phyloP scores from a whole-genome alignment of 768 basidiomycete genomes.

The Rhizopogon vinicolor region DNA sequence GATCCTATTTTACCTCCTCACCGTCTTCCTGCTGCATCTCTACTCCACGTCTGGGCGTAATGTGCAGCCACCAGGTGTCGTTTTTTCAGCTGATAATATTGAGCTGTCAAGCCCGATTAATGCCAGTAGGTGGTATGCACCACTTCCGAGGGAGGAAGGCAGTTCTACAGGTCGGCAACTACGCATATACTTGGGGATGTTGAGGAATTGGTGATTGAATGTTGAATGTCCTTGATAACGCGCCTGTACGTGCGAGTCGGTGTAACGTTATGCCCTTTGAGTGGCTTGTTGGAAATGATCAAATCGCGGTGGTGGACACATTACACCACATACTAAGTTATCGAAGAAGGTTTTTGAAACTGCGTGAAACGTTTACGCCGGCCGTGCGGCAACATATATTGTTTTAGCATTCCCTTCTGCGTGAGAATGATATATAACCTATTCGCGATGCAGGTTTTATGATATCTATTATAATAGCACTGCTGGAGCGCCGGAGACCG shows the following conservation, averaged over 20 bases:
- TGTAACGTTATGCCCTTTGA: background rate
- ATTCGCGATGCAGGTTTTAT: too few relatives aligned
- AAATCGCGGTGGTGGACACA: too few relatives aligned
- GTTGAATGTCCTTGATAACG: background rate
- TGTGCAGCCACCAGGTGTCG: slow-evolving; percentile 13
- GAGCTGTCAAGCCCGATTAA: slow-evolving; percentile 32
- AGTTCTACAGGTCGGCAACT: slow-evolving; percentile 1
- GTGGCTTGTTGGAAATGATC: too few relatives aligned
- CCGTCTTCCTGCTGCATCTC: slow-evolving; percentile 64
- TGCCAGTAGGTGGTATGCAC: slow-evolving; percentile 59
- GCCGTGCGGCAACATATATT: too few relatives aligned
- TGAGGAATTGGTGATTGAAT: slow-evolving; percentile 28
- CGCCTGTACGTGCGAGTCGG: too few relatives aligned
- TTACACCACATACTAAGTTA: too few relatives aligned
- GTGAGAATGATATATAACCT: too few relatives aligned
- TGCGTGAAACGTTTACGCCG: too few relatives aligned
- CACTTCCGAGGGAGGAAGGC: slow-evolving; percentile 42
- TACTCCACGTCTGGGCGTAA: slow-evolving; percentile 63
- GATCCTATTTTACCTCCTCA: slow-evolving; percentile 74
- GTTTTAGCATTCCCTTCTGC: too few relatives aligned
- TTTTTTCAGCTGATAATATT: slow-evolving; percentile 33
- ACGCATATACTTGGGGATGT: slow-evolving; percentile 51
- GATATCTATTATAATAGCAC: too few relatives aligned
- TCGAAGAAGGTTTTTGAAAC: too few relatives aligned
- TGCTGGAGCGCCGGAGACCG: too few relatives aligned